Base-by-base conservation (phyloP, 805 yeast species). In the Ogataea siamensis region DNA sequence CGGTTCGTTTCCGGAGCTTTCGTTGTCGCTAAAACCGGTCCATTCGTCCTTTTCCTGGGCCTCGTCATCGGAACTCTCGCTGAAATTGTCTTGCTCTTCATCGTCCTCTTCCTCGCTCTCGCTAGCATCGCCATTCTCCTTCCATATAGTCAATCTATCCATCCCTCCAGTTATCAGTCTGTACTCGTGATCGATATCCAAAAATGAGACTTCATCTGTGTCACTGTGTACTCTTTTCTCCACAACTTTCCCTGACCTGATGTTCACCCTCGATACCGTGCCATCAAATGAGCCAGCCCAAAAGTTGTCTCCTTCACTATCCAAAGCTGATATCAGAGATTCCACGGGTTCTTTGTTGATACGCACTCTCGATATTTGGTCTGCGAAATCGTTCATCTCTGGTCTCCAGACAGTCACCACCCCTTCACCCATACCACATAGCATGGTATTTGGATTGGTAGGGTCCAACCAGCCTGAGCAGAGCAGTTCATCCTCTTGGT, bases 341-440 rank as follows among this genome's bases (percentile, higher is more conserved):
- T 88, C 96, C 12, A 88, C 74, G 13, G 91, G 81, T 20, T 51
- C 56, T 40, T 73, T 77, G 26, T 77, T 68, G 7, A 89, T 69
- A 46, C 78, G 78, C 13, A 91, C 74, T 41, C 98, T 67, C 9
- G 84, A 74, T 32, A 87, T 68, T 63, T 91, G 97, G 60, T 91
- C 97, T 42, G 66, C 70, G 44, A 79, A 72, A 28, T 74, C 74
- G 54, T 86, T 87, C 54, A 75, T 74, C 20, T 75, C 69, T 18
- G 83, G 79, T 50, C 76, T 78, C 99, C 99, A 91, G 10, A 84
- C 67, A 0, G 98, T 87, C 5, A 87, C 70, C 10, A 87, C 75
- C 3, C 98, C 98, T 54, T 83, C 93, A 11, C 95, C 87, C 83
- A 87, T 88, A 30, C 96, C 91, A 50, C 89, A 88, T 4, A 83